Percentiles rank a stretch among this genome's conserved stretches.
phyloP scores from a whole-genome alignment of 805 yeast genomes.

The Ascoidea rubescens region DNA sequence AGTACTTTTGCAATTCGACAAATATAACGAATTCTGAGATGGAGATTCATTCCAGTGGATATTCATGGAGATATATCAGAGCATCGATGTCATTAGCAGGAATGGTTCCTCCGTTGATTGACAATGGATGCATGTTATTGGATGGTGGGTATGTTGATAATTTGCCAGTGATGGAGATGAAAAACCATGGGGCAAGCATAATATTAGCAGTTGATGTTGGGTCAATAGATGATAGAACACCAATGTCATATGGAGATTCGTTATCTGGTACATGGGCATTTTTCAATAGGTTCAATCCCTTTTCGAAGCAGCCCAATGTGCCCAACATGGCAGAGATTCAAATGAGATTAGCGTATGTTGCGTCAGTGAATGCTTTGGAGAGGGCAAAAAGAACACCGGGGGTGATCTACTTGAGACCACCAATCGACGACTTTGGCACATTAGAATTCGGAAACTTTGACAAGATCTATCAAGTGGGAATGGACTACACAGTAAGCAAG shows the following conservation, averaged over 20 bases:
- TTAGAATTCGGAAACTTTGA: constrained; percentile 86
- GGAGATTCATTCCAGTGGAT: constrained; percentile 88
- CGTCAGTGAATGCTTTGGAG: constrained; percentile 88
- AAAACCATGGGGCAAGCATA: constrained; percentile 70
- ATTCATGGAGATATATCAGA: constrained; percentile 89
- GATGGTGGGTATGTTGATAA: constrained; percentile 97
- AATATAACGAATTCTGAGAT: constrained; percentile 88
- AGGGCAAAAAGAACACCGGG: constrained; percentile 76
- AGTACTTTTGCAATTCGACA: constrained; percentile 80
- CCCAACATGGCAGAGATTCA: constrained; percentile 95
- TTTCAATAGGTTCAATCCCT: constrained; percentile 78
- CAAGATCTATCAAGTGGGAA: constrained; percentile 75
- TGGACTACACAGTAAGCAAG: constrained; percentile 49
- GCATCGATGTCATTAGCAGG: constrained; percentile 98
- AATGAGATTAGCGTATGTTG: constrained; percentile 83
- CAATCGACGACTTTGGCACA: constrained; percentile 84
- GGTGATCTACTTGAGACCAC: constrained; percentile 81
- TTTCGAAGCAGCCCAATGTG: constrained; percentile 72
- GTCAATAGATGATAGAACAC: constrained; percentile 81
- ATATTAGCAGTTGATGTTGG: constrained; percentile 95
- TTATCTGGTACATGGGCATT: constrained; percentile 88
- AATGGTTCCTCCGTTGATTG: constrained; percentile 69
- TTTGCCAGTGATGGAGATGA: constrained; percentile 87
- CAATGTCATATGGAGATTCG: constrained; percentile 86
- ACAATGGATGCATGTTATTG: constrained; percentile 81